These are phyloP conservation scores for Verticillium klebahnii DNA, from an alignment of 2,329 filamentous ascomycete species.

Conservation along the genomic window DNA sequence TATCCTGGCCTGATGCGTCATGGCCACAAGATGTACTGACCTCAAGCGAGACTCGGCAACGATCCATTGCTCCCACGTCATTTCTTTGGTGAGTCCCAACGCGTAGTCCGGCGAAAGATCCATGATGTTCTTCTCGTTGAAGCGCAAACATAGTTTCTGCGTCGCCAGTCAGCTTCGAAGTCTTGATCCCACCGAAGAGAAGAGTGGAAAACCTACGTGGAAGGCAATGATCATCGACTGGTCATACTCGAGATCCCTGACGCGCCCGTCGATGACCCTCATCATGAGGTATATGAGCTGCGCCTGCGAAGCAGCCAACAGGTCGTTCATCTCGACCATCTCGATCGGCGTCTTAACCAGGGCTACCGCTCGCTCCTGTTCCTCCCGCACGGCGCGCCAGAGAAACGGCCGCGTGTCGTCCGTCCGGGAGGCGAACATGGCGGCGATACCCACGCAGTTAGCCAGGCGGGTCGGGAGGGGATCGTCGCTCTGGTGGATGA, in stretches of 20 bases:
- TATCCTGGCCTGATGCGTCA: no score
- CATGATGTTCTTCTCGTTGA: no score
- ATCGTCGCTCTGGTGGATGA: slow-evolving; percentile 7
- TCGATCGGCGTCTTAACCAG: no score
- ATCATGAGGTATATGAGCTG: slow-evolving; percentile 10
- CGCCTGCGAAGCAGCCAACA: slow-evolving; percentile 8
- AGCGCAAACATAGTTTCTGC: no score
- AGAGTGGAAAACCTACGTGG: slow-evolving; percentile 1
- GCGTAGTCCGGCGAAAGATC: background rate
- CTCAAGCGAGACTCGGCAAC: slow-evolving; percentile 5
- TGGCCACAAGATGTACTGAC: background rate
- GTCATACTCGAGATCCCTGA: background rate
- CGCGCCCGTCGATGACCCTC: slow-evolving; percentile 5
- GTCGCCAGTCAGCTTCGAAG: no score
- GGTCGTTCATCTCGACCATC: background rate
- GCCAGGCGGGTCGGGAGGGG: slow-evolving; percentile 4
- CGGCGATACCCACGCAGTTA: slow-evolving; percentile 9
- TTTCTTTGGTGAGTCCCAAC: background rate
- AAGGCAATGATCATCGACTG: slow-evolving; percentile 6
- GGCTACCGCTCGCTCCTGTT: background rate
- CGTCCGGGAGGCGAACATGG: slow-evolving; percentile 4
- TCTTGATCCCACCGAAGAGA: no score
- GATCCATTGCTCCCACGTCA: slow-evolving; percentile 7
- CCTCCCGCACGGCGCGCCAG: slow-evolving; percentile 5
- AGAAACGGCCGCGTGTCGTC: slow-evolving; percentile 3